phyloP scores from a whole-genome alignment of 345 rosid species.

The Eucalyptus urophylla region DNA sequence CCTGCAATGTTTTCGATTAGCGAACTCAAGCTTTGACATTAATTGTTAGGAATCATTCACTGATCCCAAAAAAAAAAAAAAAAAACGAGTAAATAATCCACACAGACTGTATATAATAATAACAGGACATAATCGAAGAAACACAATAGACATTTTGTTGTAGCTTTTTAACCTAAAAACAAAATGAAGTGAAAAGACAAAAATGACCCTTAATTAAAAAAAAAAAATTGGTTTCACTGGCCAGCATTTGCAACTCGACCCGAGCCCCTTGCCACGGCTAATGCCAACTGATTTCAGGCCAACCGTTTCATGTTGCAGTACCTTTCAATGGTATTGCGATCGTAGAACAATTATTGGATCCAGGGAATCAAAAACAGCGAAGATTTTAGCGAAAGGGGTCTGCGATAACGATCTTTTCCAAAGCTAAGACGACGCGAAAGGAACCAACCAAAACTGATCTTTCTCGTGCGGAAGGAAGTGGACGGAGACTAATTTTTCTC shows the following conservation, averaged over 20 bases:
- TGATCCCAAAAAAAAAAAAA: neutral
- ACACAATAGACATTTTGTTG: neutral
- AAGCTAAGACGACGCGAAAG: neutral
- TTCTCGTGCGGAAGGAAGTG: neutral
- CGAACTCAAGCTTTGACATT: fast-evolving
- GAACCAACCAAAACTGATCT: neutral
- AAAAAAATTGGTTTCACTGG: neutral
- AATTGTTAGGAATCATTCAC: neutral
- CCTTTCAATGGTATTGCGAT: neutral
- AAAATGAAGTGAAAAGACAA: neutral
- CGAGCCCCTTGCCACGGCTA: neutral
- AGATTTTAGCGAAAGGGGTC: neutral
- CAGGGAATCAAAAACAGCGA: neutral
- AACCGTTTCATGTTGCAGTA: neutral
- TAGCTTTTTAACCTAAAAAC: neutral
- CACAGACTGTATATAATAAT: neutral
- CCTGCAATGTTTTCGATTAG: fast-evolving
- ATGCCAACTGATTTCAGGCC: neutral
- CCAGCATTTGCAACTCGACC: neutral
- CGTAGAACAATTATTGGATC: neutral
- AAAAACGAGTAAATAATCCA: neutral
- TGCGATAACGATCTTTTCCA: neutral
- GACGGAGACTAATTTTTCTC: neutral
- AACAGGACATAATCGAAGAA: no score
- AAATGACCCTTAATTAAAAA: neutral